These are phyloP conservation scores for Fraxinus pennsylvanica DNA, from an alignment of 257 asterid genomes.

Conservation along the genomic window DNA sequence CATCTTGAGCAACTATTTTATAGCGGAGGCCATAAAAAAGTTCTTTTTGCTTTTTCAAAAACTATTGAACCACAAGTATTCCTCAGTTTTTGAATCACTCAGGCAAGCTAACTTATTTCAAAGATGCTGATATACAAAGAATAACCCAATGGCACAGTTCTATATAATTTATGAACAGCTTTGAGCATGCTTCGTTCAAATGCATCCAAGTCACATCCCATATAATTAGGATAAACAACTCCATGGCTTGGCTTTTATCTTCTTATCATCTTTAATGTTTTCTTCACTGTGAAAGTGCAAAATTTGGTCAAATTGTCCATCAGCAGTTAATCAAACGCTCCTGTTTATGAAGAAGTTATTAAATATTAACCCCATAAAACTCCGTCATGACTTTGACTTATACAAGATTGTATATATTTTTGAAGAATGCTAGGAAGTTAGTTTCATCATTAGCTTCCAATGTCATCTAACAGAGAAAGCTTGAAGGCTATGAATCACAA, in stretches of 20 bases:
- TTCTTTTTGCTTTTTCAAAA: background rate
- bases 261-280: background rate
- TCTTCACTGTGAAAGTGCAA: background rate
- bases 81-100: background rate
- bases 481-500: background rate
- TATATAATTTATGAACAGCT: too few relatives aligned
- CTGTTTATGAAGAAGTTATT: background rate
- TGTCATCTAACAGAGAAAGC: background rate
- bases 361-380: background rate
- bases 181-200: background rate
- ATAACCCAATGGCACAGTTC: background rate
- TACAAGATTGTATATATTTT: background rate
- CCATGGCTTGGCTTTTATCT: background rate
- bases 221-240: background rate
- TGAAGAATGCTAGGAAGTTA: background rate
- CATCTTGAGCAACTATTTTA: background rate
- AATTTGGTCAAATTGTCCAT: background rate
- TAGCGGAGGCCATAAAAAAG: background rate
- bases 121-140: too few relatives aligned
- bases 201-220: background rate
- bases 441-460: background rate
- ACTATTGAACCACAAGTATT: background rate
- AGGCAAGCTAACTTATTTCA: background rate
- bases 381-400: background rate
- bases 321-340: background rate